phyloP scores from a whole-genome alignment of 345 rosid species.

The Camelina laxa region DNA sequence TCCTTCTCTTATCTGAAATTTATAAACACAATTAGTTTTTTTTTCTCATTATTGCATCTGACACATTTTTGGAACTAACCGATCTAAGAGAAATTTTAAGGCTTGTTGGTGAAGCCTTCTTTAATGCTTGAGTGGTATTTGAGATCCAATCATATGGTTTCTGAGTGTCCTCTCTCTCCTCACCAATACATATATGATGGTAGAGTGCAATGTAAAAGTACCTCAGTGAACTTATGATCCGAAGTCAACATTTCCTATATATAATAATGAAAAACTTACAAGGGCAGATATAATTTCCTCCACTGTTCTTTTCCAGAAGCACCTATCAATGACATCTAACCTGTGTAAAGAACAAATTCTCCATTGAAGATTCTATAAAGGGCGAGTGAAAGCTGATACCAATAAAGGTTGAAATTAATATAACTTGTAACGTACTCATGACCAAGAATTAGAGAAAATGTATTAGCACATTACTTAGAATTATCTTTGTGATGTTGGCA shows the following conservation, averaged over 20 bases:
- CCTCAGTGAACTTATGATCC: neutral
- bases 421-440: neutral
- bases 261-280: conserved; percentile 49
- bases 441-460: neutral
- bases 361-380: neutral
- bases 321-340: conserved; percentile 62
- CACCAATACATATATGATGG: conserved; percentile 9
- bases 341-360: conserved; percentile 23
- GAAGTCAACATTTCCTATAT: neutral
- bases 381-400: conserved; percentile 7
- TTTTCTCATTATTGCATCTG: neutral
- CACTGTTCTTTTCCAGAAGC: conserved; percentile 71
- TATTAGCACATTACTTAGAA: conserved; percentile 1
- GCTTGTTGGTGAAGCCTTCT: conserved; percentile 84
- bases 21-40: conserved; percentile 24
- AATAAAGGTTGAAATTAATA: neutral
- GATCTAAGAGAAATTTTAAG: conserved; percentile 82
- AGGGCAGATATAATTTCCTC: conserved; percentile 79
- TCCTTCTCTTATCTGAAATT: conserved; percentile 81
- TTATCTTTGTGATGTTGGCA: conserved; percentile 13
- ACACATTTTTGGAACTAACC: conserved; percentile 44
- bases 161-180: conserved; percentile 60
- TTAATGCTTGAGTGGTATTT: conserved; percentile 53
- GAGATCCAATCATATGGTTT: conserved; percentile 60
- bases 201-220: neutral